Base-by-base conservation (phyloP, 768 basidiomycete species). In the Amanita polypyramis region DNA sequence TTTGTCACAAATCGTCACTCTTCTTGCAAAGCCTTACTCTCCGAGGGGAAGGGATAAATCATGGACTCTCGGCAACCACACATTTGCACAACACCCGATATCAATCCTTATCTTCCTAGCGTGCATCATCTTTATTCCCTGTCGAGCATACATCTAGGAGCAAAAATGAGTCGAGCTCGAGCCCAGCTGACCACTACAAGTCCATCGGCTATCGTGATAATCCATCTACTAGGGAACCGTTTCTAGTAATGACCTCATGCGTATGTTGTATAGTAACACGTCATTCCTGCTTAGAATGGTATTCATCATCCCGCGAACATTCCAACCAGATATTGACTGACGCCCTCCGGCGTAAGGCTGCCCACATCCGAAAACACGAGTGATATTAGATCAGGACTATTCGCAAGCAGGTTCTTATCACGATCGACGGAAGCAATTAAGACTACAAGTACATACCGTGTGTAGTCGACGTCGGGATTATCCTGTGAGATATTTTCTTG, bases 351-450 rank as follows among this genome's bases (percentile, higher is more conserved):
- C 17, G 90, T 92, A 53, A 94, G 72, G 56, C 89, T 88, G 17
- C 95, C 95, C 35, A 97, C 81, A 57, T 98, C 95, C 49, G 88
- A 91, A 61, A 97, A 88, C 32, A 98, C 90, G 32, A 97, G 75
- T 30, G 90, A 85, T 54, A 97, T 95, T 54, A 95, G 69, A 69
- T 97, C 92, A 46, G 94, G 90, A 59, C 87, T 90, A 54, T 9
- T 51, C 51, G 36, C 38, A 50, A 33, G 33, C 30, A 29, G 52
- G 53, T 51, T 41, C 45, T 45, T 39, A 39, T 54, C 50, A 44
- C 47, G 46, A 49, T 43, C 45, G 47, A 54, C 45, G 56, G 56
- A 46, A 50, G 49, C 41, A 30, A 27, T 43, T 27, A 33, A 25
- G 42, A n/a, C 14, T 34, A 20, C 25, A 42, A 32, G 23, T 38